These are phyloP conservation scores for Wallemia hederae DNA, from an alignment of 1,284 basidiomycete genomes.

Conservation along the genomic window DNA sequence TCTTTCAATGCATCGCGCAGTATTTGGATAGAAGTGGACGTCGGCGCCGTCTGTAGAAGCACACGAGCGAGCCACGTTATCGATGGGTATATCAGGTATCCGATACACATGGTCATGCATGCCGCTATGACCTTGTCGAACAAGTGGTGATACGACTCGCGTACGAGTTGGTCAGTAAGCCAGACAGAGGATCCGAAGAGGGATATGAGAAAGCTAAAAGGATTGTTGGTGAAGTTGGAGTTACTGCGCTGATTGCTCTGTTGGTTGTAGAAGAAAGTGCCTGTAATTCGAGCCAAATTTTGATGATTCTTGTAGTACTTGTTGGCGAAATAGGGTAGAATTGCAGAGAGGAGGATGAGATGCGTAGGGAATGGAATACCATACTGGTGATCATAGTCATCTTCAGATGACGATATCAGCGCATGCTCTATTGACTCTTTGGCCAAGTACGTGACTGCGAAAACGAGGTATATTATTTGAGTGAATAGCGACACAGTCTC, in stretches of 20 bases:
- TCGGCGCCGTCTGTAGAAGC: conserved; percentile 63
- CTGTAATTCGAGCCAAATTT: conserved; percentile 26
- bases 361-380: conserved; percentile 34
- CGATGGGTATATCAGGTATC: conserved; percentile 47
- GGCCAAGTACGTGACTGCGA: conserved; percentile 67
- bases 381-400: conserved; percentile 25
- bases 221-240: conserved; percentile 21
- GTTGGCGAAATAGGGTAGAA: conserved; percentile 19
- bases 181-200: neutral
- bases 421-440: conserved; percentile 74
- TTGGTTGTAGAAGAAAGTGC: conserved; percentile 2
- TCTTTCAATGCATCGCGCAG: conserved; percentile 32
- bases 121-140: conserved; percentile 47
- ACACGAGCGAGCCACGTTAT: conserved; percentile 49
- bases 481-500: conserved; percentile 56
- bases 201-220: conserved; percentile 5
- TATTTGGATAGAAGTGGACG: conserved; percentile 43
- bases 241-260: conserved; percentile 9
- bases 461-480: conserved; percentile 65
- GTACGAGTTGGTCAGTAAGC: neutral
- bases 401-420: conserved; percentile 27
- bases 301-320: conserved; percentile 32
- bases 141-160: conserved; percentile 20
- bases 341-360: conserved; percentile 25
- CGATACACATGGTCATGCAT: conserved; percentile 40